Percentiles rank a stretch among this genome's conserved stretches.
Conservation (phyloP, 1,284 basidiomycete genomes). For the Mycosarcoma mackinlayi region DNA sequence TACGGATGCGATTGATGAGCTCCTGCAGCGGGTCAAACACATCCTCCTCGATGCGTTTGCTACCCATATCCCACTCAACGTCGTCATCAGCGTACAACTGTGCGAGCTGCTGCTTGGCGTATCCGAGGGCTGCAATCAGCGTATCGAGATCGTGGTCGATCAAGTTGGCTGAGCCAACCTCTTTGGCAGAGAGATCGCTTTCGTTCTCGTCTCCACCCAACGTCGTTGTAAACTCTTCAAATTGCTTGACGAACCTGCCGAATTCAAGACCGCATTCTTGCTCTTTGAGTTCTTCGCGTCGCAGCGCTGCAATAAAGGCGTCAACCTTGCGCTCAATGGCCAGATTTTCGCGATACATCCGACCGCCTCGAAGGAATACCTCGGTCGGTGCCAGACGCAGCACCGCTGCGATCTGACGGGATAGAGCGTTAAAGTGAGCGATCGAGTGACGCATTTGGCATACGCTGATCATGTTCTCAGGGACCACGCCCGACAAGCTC, state of each 20-base stretch:
- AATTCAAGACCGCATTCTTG: constrained; percentile 90
- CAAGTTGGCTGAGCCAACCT: constrained; percentile 60
- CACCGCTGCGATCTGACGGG: constrained; percentile 62
- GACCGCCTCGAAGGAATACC: constrained; percentile 73
- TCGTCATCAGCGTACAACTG: constrained; percentile 53
- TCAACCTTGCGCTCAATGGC: constrained; percentile 90
- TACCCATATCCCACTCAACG: constrained; percentile 53
- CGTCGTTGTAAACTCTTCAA: constrained; percentile 57
- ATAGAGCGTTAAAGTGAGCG: constrained; percentile 61
- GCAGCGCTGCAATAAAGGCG: constrained; percentile 84
- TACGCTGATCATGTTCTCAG: constrained; percentile 57
- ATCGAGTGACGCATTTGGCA: constrained; percentile 64
- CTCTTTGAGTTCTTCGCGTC: constrained; percentile 89
- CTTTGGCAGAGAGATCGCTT: constrained; percentile 63
- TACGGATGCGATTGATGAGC: constrained; percentile 55
- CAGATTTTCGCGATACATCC: constrained; percentile 81
- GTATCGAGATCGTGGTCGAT: constrained; percentile 67
- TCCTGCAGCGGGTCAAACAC: constrained; percentile 55
- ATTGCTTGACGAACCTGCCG: constrained; percentile 71
- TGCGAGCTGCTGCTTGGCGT: constrained; percentile 55
- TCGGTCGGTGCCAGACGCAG: constrained; percentile 55
- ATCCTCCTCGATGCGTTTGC: constrained; percentile 46
- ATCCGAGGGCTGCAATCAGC: constrained; percentile 58
- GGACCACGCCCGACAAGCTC: constrained; percentile 43
- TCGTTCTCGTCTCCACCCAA: constrained; percentile 75